Conservation (phyloP, 768 basidiomycete genomes). For the Coprinopsis sp. region DNA sequence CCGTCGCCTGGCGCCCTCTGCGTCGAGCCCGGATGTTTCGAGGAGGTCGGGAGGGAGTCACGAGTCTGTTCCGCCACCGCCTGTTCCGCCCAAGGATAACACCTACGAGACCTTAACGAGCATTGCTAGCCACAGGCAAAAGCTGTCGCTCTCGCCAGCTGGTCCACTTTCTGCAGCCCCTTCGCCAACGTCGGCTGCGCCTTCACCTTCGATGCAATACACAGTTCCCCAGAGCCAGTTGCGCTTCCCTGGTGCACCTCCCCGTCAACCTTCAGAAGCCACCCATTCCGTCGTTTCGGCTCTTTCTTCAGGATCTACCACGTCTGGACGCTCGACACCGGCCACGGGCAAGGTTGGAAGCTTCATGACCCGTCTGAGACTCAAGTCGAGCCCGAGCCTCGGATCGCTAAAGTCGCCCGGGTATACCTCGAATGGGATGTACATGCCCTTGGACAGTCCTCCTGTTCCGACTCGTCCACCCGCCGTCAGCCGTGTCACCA, state of each 20-base stretch:
- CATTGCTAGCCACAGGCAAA: neutral
- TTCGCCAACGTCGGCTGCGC: neutral
- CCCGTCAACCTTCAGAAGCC: too few relatives aligned
- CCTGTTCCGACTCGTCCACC: neutral
- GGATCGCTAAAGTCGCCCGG: neutral
- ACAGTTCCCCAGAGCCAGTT: too few relatives aligned
- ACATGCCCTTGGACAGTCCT: neutral
- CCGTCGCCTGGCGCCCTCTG: too few relatives aligned
- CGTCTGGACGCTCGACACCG: neutral
- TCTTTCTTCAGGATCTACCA: too few relatives aligned
- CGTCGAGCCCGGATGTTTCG: neutral
- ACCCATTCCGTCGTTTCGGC: too few relatives aligned
- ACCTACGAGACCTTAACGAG: constrained; percentile 1
- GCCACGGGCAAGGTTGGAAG: neutral
- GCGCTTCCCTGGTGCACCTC: too few relatives aligned
- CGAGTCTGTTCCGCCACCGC: neutral
- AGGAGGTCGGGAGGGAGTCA: neutral
- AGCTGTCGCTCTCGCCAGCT: neutral
- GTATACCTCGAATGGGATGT: neutral
- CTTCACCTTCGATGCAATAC: too few relatives aligned
- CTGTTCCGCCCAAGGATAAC: constrained; percentile 5
- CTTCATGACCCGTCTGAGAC: neutral
- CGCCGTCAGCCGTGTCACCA: neutral
- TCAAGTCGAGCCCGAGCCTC: constrained; percentile 3
- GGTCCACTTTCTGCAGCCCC: neutral